A percentile compares a stretch with the other conserved stretches of the same genome.
Conservation (phyloP, 2,329 filamentous ascomycete genomes). For the Sarocladiaceae sp. region DNA sequence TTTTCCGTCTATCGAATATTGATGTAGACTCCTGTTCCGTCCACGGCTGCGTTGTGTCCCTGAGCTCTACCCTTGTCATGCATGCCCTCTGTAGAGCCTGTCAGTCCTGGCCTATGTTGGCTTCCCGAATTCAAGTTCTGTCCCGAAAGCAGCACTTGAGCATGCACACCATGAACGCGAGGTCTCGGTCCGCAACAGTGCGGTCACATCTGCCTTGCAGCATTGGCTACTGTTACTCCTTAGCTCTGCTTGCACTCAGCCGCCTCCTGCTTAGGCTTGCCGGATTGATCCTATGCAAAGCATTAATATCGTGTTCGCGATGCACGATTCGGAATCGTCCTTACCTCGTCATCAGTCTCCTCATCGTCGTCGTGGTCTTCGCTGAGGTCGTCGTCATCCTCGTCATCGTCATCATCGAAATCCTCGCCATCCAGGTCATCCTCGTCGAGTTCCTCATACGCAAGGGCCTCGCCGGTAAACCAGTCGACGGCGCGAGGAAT, state of each 20-base stretch:
- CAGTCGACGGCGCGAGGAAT: slow-evolving; percentile 98
- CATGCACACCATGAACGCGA: neutral
- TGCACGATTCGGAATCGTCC: neutral
- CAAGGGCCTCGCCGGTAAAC: slow-evolving; percentile 97
- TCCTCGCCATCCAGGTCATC: slow-evolving; percentile 80
- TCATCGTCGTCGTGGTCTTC: slow-evolving; percentile 82
- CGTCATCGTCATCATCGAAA: slow-evolving; percentile 87
- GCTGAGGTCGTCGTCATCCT: slow-evolving; percentile 82
- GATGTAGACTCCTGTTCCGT: neutral
- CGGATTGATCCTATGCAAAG: slow-evolving; percentile 67
- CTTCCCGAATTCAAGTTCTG: neutral
- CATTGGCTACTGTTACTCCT: slow-evolving; percentile 20
- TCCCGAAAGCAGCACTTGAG: neutral
- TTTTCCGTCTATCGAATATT: slow-evolving; percentile 8
- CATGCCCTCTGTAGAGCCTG: neutral
- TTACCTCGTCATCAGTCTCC: slow-evolving; percentile 67
- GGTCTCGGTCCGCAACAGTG: no score
- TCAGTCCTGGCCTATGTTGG: neutral
- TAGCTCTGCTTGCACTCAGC: slow-evolving; percentile 96
- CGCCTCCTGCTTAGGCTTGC: slow-evolving; percentile 90
- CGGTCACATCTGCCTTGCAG: neutral
- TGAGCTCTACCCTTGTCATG: neutral
- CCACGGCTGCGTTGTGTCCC: neutral
- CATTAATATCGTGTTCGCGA: neutral
- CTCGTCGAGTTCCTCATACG: slow-evolving; percentile 86